Percentiles rank a stretch among this genome's conserved stretches.
phyloP scores from a whole-genome alignment of 2,329 filamentous ascomycete genomes.

The Fusarium mangiferae region DNA sequence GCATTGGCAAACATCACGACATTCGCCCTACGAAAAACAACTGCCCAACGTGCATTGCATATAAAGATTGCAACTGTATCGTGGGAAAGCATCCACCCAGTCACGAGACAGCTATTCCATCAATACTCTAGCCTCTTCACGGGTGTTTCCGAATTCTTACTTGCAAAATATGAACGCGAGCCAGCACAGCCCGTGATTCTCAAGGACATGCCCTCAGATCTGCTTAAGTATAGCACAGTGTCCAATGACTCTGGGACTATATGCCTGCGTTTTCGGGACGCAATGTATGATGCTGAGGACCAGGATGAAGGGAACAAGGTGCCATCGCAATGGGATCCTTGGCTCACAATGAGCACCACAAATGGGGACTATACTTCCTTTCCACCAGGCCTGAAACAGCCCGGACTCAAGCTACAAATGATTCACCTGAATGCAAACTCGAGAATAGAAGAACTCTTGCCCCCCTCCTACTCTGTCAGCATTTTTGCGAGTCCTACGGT shows the following conservation, averaged over 20 bases:
- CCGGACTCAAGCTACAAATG: neutral
- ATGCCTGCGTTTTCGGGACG: neutral
- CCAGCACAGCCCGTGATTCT: neutral
- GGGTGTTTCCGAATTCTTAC: neutral
- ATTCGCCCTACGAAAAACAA: neutral
- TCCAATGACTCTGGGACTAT: neutral
- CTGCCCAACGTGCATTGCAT: neutral
- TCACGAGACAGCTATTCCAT: neutral
- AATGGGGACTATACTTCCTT: neutral
- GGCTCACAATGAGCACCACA: neutral
- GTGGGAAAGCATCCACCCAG: neutral
- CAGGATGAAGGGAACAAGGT: neutral
- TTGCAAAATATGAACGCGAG: neutral
- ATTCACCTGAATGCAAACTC: neutral
- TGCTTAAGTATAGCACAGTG: neutral
- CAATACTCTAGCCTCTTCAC: neutral
- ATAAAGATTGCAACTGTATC: neutral
- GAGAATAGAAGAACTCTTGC: neutral
- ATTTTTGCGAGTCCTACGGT: neutral
- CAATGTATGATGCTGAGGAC: neutral
- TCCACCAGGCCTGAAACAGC: neutral
- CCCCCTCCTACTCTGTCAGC: neutral
- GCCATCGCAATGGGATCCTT: neutral
- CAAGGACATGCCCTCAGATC: neutral
- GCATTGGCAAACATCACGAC: neutral